These are phyloP conservation scores for Filobasidium uniguttulatum DNA, from an alignment of 1,284 basidiomycete genomes.

Conservation along the genomic window DNA sequence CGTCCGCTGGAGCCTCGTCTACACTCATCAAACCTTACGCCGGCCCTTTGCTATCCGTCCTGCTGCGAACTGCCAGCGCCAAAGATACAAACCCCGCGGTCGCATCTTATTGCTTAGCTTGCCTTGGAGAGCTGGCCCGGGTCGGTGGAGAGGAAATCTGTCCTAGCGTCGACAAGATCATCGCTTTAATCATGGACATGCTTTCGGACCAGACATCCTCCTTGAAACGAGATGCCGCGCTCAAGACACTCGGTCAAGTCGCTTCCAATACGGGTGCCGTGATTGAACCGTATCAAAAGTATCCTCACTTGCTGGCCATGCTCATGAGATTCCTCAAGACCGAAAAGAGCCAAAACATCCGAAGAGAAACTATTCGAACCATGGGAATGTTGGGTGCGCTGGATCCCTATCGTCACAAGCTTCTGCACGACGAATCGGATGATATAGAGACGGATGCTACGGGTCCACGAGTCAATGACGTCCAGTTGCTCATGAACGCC, in stretches of 20 bases:
- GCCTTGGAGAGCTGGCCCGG: slow-evolving; percentile 82
- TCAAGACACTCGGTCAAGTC: slow-evolving; percentile 86
- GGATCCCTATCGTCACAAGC: slow-evolving; percentile 88
- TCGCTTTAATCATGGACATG: slow-evolving; percentile 78
- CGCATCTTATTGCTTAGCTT: slow-evolving; percentile 83
- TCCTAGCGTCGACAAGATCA: slow-evolving; percentile 68
- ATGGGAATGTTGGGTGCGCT: slow-evolving; percentile 94
- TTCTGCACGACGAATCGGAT: slow-evolving; percentile 59
- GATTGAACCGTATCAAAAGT: slow-evolving; percentile 75
- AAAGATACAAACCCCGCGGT: slow-evolving; percentile 74
- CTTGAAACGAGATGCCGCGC: slow-evolving; percentile 76
- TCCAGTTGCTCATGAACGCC: slow-evolving; percentile 44
- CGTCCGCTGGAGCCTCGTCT: slow-evolving; percentile 82
- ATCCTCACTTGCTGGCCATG: slow-evolving; percentile 78
- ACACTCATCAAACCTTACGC: slow-evolving; percentile 94
- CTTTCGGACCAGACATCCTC: slow-evolving; percentile 67
- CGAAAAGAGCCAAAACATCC: slow-evolving; percentile 60
- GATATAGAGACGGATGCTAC: slow-evolving; percentile 47
- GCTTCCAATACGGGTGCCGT: slow-evolving; percentile 94
- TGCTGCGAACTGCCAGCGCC: slow-evolving; percentile 63
- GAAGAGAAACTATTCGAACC: slow-evolving; percentile 80
- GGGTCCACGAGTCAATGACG: slow-evolving; percentile 43
- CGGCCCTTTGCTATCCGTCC: slow-evolving; percentile 83
- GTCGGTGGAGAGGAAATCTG: slow-evolving; percentile 88
- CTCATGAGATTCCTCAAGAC: slow-evolving; percentile 76